These are phyloP conservation scores for Diatrype stigma DNA, from an alignment of 2,329 filamentous ascomycete species.

Conservation along the genomic window DNA sequence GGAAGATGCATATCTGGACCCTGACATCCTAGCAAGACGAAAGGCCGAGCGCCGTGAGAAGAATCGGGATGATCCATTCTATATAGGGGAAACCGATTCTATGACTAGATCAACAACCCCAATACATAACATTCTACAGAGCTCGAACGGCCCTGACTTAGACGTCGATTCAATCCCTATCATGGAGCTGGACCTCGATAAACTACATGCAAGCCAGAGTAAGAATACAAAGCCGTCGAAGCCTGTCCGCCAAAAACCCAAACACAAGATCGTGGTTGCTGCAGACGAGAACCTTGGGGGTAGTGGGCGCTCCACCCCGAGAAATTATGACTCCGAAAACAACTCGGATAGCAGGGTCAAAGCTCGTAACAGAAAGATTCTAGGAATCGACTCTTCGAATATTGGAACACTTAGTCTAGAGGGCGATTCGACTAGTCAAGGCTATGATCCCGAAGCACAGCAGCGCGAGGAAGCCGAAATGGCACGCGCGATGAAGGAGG, in stretches of 20 bases:
- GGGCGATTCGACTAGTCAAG: slow-evolving; percentile 34
- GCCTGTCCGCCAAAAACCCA: slow-evolving; percentile 35
- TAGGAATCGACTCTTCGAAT: slow-evolving; percentile 84
- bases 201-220: slow-evolving; percentile 33
- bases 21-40: slow-evolving; percentile 68
- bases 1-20: slow-evolving; percentile 65
- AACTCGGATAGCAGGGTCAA: slow-evolving; percentile 47
- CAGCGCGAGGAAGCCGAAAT: slow-evolving; percentile 83
- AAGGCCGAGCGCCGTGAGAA: slow-evolving; percentile 75
- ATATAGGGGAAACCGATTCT: slow-evolving; percentile 61
- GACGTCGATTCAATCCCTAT: slow-evolving; percentile 96
- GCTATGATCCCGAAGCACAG: slow-evolving; percentile 59
- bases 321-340: slow-evolving; percentile 52
- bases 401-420: slow-evolving; percentile 70
- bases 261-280: slow-evolving; percentile 63
- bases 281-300: slow-evolving; percentile 67
- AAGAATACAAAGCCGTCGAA: slow-evolving; percentile 22
- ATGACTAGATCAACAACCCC: slow-evolving; percentile 66
- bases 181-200: slow-evolving; percentile 80
- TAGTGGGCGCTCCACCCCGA: slow-evolving; percentile 45
- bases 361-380: slow-evolving; percentile 49
- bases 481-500: slow-evolving; percentile 80
- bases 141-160: slow-evolving; percentile 70
- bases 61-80: slow-evolving; percentile 92
- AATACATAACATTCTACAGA: slow-evolving; percentile 70